Percentiles rank a stretch among this genome's conserved stretches.
phyloP scores from a whole-genome alignment of 306 rosid genomes.

The Cucurbita argyrosperma region DNA sequence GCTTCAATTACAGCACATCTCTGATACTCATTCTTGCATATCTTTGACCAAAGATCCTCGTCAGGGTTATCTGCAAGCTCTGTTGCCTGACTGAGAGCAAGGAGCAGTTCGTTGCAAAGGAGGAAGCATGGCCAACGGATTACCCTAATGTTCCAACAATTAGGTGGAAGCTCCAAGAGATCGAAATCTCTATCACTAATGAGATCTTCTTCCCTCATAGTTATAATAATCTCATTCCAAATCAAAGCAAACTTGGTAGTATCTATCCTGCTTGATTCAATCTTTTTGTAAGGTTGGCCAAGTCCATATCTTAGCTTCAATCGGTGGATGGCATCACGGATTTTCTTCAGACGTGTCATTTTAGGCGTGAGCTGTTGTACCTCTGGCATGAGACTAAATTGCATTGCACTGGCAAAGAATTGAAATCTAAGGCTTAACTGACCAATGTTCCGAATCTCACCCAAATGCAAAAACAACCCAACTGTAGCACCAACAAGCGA shows the following conservation, averaged over 20 bases:
- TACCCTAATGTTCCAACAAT: conserved; percentile 70
- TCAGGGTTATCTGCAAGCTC: conserved; percentile 47
- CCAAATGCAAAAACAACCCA: conserved; percentile 86
- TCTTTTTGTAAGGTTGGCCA: conserved; percentile 52
- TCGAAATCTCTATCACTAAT: conserved; percentile 64
- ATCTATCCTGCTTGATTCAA: conserved; percentile 74
- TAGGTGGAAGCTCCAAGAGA: conserved; percentile 73
- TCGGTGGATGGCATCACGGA: conserved; percentile 67
- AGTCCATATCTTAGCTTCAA: conserved; percentile 71
- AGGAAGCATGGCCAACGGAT: conserved; percentile 86
- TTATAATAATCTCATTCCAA: conserved; percentile 80
- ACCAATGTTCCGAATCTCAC: conserved; percentile 64
- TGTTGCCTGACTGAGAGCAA: conserved; percentile 69
- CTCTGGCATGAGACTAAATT: conserved; percentile 83
- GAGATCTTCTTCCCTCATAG: conserved; percentile 93
- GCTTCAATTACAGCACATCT: conserved; percentile 85
- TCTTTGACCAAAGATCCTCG: conserved; percentile 43
- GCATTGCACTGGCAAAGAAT: conserved; percentile 83
- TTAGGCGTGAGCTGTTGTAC: conserved; percentile 18
- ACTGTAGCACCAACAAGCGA: conserved; percentile 39
- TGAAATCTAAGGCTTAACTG: conserved; percentile 88
- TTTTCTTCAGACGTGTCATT: conserved; percentile 46
- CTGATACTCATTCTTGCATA: conserved; percentile 80
- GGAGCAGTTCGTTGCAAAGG: conserved; percentile 70
- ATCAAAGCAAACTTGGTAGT: conserved; percentile 78